A percentile compares a stretch with the other conserved stretches of the same genome.
phyloP scores from a whole-genome alignment of 345 rosid species.

The Eucalyptus decipiens region DNA sequence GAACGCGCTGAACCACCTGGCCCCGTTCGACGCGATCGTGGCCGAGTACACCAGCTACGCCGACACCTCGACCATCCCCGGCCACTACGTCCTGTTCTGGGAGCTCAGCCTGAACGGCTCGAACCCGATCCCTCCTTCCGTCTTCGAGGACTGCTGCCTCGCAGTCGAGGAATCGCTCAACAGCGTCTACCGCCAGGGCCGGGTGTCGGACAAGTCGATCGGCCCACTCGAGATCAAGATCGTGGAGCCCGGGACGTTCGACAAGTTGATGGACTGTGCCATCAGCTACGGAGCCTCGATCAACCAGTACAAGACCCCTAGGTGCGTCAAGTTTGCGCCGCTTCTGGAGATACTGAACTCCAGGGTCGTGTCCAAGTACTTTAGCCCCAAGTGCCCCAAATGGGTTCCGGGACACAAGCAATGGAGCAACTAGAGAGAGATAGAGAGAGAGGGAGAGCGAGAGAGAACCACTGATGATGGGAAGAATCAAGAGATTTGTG shows the following conservation, averaged over 20 bases:
- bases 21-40: slow-evolving; percentile 62
- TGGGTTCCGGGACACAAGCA: slow-evolving; percentile 92
- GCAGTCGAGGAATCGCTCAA: slow-evolving; percentile 86
- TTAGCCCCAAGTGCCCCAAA: slow-evolving; percentile 91
- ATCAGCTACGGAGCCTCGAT: slow-evolving; percentile 91
- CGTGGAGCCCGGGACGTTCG: slow-evolving; percentile 87
- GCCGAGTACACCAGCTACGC: slow-evolving; percentile 90
- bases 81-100: slow-evolving; percentile 91
- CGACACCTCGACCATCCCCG: slow-evolving; percentile 64
- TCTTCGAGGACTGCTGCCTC: slow-evolving; percentile 86
- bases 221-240: slow-evolving; percentile 90
- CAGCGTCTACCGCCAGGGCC: slow-evolving; percentile 91
- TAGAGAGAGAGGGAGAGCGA: background rate
- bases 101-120: slow-evolving; percentile 54
- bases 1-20: slow-evolving; percentile 73
- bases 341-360: slow-evolving; percentile 84
- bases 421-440: slow-evolving; percentile 38
- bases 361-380: slow-evolving; percentile 46
- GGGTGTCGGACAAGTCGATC: slow-evolving; percentile 78
- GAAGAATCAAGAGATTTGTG: background rate
- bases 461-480: background rate
- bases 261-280: slow-evolving; percentile 95
- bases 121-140: slow-evolving; percentile 84
- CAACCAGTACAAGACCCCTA: slow-evolving; percentile 93
- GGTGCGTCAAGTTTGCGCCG: slow-evolving; percentile 92